Percentiles rank a stretch among this genome's conserved stretches.
phyloP scores from a whole-genome alignment of 78 protist genomes.

The Tieghemostelium lacteum region DNA sequence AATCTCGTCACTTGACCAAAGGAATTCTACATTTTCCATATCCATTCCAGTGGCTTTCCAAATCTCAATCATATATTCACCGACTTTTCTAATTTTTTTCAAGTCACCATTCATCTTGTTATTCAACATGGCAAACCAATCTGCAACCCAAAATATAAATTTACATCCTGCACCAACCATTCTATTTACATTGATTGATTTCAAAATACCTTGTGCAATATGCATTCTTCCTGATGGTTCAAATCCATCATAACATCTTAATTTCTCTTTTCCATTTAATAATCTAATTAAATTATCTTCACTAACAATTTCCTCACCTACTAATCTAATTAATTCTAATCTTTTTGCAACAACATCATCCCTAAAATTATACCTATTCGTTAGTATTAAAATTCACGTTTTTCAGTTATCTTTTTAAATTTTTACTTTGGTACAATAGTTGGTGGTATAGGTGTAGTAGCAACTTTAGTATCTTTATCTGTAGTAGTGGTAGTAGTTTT shows the following conservation, averaged over 20 bases:
- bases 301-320: constrained; percentile 96
- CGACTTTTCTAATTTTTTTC: constrained; percentile 92
- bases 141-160: constrained; percentile 98
- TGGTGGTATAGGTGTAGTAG: constrained; percentile 29
- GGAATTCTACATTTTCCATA: constrained; percentile 91
- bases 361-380: neutral
- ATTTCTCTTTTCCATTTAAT: constrained; percentile 87
- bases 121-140: constrained; percentile 99
- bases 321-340: constrained; percentile 61
- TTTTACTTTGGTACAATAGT: no score
- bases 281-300: constrained; percentile 89
- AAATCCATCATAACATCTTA: constrained; percentile 97
- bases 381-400: no score
- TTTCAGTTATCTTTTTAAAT: no score
- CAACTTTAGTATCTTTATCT: no score
- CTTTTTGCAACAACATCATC: constrained; percentile 16
- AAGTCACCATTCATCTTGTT: constrained; percentile 99
- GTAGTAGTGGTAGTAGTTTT: constrained; percentile 11
- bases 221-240: constrained; percentile 99
- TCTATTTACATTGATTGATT: constrained; percentile 98
- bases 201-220: constrained; percentile 98
- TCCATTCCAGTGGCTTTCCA: neutral
- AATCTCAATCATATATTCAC: constrained; percentile 96
- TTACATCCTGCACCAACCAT: constrained; percentile 93
- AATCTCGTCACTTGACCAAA: constrained; percentile 97